phyloP scores from a whole-genome alignment of 306 rosid genomes.

The Prunus kanzakura region DNA sequence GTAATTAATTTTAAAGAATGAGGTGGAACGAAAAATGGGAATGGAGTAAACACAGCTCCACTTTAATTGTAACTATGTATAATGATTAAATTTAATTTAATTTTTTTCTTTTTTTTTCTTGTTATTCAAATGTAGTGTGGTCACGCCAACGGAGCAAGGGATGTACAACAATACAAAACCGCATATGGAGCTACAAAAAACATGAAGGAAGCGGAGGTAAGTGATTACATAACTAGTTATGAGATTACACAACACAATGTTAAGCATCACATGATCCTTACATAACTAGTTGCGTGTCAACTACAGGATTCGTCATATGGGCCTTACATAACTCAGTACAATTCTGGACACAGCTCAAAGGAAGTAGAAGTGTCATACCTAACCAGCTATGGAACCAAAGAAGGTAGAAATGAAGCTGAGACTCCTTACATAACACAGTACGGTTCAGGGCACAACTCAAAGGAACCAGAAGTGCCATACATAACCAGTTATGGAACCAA shows the following conservation, averaged over 20 bases:
- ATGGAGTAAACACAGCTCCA: too few relatives aligned
- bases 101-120: not conserved
- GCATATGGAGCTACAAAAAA: not conserved
- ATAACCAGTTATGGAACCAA: not conserved
- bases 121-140: not conserved
- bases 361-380: not conserved
- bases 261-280: not conserved
- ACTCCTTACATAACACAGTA: not conserved
- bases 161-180: not conserved
- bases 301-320: not conserved
- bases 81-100: too few relatives aligned
- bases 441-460: not conserved
- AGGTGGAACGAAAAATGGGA: too few relatives aligned
- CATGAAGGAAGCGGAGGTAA: not conserved
- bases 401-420: not conserved
- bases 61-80: not conserved
- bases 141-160: conserved; percentile 20
- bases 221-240: not conserved
- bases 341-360: not conserved
- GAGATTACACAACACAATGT: not conserved
- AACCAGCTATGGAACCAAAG: not conserved
- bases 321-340: too few relatives aligned
- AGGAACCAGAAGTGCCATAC: not conserved
- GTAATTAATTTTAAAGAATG: too few relatives aligned
- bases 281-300: not conserved